Conservation (phyloP, 2,329 filamentous ascomycete species). For the Aspergillus candidus region DNA sequence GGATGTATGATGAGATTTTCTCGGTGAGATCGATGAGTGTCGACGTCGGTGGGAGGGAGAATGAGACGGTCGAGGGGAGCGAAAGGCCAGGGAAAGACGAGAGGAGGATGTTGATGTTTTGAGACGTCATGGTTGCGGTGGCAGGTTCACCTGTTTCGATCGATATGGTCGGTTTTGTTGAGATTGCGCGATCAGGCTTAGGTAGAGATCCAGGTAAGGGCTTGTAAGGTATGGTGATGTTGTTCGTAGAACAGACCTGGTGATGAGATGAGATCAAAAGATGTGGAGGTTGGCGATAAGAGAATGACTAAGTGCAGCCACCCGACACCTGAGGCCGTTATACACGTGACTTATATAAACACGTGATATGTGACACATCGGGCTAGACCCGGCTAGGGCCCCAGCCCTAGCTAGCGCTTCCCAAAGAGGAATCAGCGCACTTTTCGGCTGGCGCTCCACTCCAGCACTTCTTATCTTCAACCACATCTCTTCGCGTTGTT, state of each 20-base stretch:
- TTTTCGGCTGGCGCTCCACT: conserved; percentile 32
- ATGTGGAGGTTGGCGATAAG: conserved; percentile 16
- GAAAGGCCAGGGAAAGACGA: conserved; percentile 77
- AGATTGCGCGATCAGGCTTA: neutral
- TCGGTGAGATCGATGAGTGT: conserved; percentile 62
- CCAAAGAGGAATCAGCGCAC: conserved; percentile 30
- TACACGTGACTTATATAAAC: conserved; percentile 11
- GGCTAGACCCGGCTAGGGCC: conserved; percentile 21
- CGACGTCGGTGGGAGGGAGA: conserved; percentile 63
- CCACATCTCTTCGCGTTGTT: conserved; percentile 39
- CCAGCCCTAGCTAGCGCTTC: conserved; percentile 23
- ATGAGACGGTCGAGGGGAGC: conserved; percentile 71
- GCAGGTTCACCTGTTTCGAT: neutral
- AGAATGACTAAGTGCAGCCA: conserved; percentile 3
- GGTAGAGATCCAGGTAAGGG: no score
- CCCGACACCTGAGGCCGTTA: conserved; percentile 3
- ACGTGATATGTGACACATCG: conserved; percentile 8
- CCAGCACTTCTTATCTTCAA: conserved; percentile 28
- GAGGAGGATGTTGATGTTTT: conserved; percentile 71
- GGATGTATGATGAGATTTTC: conserved; percentile 49
- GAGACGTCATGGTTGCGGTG: conserved; percentile 47
- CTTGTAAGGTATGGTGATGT: no score
- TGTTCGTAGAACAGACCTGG: neutral
- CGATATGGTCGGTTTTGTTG: neutral
- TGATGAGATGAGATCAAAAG: conserved; percentile 6